phyloP scores from a whole-genome alignment of 164 flowering plant genomes.

The Stephania yunnanensis region DNA sequence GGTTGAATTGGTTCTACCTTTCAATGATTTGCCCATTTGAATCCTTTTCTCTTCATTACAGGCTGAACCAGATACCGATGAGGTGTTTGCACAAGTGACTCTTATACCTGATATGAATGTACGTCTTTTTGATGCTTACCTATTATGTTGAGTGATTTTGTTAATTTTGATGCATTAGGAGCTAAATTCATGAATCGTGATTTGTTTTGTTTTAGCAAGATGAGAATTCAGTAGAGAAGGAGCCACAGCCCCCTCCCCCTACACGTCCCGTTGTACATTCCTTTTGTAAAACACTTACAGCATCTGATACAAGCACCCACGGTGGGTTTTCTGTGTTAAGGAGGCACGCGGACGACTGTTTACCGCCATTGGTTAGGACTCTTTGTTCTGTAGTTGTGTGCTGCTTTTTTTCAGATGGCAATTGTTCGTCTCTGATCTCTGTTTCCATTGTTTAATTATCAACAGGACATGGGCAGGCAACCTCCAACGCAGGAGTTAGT shows the following conservation, averaged over 20 bases:
- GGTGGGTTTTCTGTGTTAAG: conserved; percentile 92
- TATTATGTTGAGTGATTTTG: background rate
- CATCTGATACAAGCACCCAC: conserved; percentile 94
- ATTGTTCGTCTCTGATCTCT: background rate
- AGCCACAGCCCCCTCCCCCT: conserved; percentile 41
- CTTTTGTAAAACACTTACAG: conserved; percentile 89
- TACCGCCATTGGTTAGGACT: conserved; percentile 74
- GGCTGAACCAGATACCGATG: conserved; percentile 89
- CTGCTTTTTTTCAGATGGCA: background rate
- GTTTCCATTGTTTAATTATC: background rate
- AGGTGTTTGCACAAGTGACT: conserved; percentile 79
- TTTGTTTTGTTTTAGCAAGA: conserved; percentile 44
- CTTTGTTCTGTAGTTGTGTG: background rate
- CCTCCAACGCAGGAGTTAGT: conserved; percentile 95
- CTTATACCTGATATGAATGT: conserved; percentile 69
- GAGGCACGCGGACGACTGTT: conserved; percentile 93
- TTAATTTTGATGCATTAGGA: background rate
- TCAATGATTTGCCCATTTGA: background rate
- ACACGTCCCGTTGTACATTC: conserved; percentile 74
- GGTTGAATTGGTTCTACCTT: too few relatives aligned
- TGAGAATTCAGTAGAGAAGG: conserved; percentile 50
- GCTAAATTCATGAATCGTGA: background rate
- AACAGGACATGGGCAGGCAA: conserved; percentile 88
- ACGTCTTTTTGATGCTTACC: conserved; percentile 27
- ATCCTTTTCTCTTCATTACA: conserved; percentile 7